Evolutionary conservation across 495 filamentous ascomycete species (phyloP).

Genomic region (Durotheca rogersii): DNA sequence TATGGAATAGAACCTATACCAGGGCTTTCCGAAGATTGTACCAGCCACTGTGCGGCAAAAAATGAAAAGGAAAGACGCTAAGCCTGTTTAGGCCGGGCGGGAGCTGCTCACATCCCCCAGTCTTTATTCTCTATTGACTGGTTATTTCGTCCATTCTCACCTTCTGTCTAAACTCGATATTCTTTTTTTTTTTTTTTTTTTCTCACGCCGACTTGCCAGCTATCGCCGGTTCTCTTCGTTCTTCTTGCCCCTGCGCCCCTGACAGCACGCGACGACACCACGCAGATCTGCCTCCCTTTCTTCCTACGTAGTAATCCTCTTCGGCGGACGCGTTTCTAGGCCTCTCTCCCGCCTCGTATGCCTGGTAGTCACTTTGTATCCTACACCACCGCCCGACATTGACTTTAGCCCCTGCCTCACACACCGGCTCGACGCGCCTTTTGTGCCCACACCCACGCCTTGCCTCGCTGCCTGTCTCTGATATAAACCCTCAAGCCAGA

Average conservation of each 20-base stretch:
- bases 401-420: conserved; percentile 22
- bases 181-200: no score
- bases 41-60: conserved; percentile 19
- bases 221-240: conserved; percentile 21
- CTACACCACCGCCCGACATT: conserved; percentile 24
- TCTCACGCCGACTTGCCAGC: conserved; percentile 28
- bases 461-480: background rate
- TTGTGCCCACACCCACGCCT: conserved; percentile 1
- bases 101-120: no score
- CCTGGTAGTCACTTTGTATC: conserved; percentile 11
- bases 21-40: no score
- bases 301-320: background rate
- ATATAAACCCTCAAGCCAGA: background rate
- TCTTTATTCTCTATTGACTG: no score
- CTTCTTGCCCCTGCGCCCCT: conserved; percentile 1
- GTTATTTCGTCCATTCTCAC: no score
- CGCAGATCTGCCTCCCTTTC: background rate
- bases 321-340: conserved; percentile 21
- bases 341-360: conserved; percentile 15
- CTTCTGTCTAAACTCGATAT: no score
- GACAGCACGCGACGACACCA: conserved; percentile 2
- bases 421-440: conserved; percentile 20
- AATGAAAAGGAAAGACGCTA: conserved; percentile 27
- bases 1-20: no score
- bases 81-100: conserved; percentile 8